Conservation (phyloP, 805 yeast genomes). For the Ogataea glucozyma region DNA sequence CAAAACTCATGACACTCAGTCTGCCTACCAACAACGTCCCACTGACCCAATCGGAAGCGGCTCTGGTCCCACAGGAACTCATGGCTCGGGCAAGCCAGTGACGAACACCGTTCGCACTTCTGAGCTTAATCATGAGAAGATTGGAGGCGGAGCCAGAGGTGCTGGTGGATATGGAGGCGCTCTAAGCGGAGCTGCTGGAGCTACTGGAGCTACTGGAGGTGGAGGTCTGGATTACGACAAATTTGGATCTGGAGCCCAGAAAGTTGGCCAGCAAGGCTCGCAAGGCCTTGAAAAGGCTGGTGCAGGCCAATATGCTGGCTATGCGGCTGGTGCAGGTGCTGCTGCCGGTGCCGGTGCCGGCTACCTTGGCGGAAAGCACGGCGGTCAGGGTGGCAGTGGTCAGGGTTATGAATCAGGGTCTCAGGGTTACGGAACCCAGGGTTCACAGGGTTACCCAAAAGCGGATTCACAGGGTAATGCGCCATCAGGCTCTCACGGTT, state of each 20-base stretch:
- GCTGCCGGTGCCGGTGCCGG: conserved; percentile 17
- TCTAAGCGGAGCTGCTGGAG: not conserved
- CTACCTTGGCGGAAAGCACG: conserved; percentile 3
- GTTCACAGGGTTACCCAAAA: too few species aligned
- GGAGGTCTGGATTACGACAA: conserved; percentile 5
- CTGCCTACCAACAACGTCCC: too few species aligned
- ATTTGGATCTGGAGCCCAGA: conserved; percentile 7
- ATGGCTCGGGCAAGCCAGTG: not conserved
- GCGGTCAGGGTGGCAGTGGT: not conserved
- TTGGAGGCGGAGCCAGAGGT: not conserved
- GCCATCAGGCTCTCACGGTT: too few species aligned
- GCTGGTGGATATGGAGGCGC: not conserved
- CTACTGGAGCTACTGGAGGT: not conserved
- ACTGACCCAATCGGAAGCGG: too few species aligned
- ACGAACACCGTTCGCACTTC: conserved; percentile 1
- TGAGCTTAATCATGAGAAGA: conserved; percentile 4
- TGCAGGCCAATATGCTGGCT: conserved; percentile 9
- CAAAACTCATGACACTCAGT: too few species aligned
- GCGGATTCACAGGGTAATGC: too few species aligned
- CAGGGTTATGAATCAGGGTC: not conserved
- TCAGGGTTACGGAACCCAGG: not conserved
- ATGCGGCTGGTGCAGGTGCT: conserved; percentile 16
- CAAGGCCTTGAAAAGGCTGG: conserved; percentile 13
- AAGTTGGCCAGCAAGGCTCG: conserved; percentile 10
- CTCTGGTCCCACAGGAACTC: not conserved